phyloP scores from a whole-genome alignment of 2,329 filamentous ascomycete genomes.

The Truncatella angustata region DNA sequence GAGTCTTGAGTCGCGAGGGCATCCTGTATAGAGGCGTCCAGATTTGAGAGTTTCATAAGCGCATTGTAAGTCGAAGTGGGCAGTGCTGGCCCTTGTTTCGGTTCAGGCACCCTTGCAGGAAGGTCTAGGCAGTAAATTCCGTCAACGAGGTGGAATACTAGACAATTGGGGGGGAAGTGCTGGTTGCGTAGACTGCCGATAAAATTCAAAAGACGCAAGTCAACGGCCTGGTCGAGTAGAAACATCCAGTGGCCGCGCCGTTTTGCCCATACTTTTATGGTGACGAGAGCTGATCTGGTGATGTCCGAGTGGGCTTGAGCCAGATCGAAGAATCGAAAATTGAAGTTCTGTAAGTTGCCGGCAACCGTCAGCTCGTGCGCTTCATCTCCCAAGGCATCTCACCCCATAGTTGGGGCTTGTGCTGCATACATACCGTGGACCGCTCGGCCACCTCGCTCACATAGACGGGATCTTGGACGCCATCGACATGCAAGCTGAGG shows the following conservation, averaged over 20 bases:
- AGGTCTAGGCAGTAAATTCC: constrained; percentile 83
- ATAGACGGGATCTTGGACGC: constrained; percentile 73
- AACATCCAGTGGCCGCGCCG: constrained; percentile 54
- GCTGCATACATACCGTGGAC: constrained; percentile 56
- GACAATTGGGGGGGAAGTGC: constrained; percentile 74
- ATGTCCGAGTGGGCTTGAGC: constrained; percentile 59
- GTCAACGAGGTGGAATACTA: constrained; percentile 82
- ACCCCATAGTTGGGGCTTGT: not conserved
- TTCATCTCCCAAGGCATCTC: too few species aligned
- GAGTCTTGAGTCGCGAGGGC: constrained; percentile 73
- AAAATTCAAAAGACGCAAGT: constrained; percentile 73
- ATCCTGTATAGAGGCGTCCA: constrained; percentile 90
- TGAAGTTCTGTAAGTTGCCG: constrained; percentile 64
- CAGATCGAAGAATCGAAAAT: constrained; percentile 82
- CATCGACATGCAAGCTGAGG: constrained; percentile 76
- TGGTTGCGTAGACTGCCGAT: constrained; percentile 70
- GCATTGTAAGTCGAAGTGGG: constrained; percentile 81
- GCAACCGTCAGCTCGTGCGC: constrained; percentile 13
- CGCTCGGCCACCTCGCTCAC: constrained; percentile 78
- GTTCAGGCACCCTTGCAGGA: constrained; percentile 46
- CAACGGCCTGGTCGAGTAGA: constrained; percentile 70
- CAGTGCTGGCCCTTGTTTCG: constrained; percentile 49
- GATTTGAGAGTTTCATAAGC: constrained; percentile 81
- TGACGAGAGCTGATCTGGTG: constrained; percentile 64
- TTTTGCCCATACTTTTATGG: constrained; percentile 72